Evolutionary conservation across 176 grass and related monocot species (phyloP).

Genomic region (Tillandsia leiboldiana): DNA sequence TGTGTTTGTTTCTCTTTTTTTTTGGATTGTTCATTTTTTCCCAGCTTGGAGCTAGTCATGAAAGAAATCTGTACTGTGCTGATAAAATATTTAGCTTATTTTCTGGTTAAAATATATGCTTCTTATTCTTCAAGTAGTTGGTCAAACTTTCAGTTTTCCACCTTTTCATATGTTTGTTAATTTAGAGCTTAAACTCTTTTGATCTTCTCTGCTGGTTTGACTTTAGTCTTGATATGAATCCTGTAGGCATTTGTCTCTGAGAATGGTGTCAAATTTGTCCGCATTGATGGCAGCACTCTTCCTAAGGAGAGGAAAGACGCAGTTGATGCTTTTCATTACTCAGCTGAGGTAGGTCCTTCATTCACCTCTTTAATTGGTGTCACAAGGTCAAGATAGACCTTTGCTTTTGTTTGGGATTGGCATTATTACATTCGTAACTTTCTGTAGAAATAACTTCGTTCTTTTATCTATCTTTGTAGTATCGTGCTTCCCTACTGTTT

Average conservation of each 20-base stretch:
- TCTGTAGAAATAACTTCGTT: background rate
- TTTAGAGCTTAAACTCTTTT: background rate
- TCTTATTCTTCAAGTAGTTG: background rate
- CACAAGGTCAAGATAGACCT: background rate
- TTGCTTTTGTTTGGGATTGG: background rate
- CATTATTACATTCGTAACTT: too few relatives aligned
- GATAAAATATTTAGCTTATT: too few relatives aligned
- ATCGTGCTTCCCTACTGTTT: background rate
- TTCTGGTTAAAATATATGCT: too few relatives aligned
- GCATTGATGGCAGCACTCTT: conserved; percentile 74
- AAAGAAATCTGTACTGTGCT: too few relatives aligned
- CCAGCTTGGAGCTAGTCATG: too few relatives aligned
- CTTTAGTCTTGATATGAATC: conserved; percentile 6
- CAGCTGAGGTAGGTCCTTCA: conserved; percentile 43
- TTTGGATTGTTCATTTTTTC: background rate
- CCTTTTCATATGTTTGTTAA: background rate
- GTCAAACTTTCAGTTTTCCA: background rate
- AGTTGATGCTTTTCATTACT: conserved; percentile 65
- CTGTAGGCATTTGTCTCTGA: conserved; percentile 59
- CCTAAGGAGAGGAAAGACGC: conserved; percentile 85
- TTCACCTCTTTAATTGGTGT: background rate
- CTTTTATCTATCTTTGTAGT: background rate
- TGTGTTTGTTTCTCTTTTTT: background rate
- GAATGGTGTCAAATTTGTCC: conserved; percentile 73
- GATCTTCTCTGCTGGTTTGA: background rate